A percentile compares a stretch with the other conserved stretches of the same genome.
Conservation (phyloP, 2,329 filamentous ascomycete species). For the Fusarium veterinarium region DNA sequence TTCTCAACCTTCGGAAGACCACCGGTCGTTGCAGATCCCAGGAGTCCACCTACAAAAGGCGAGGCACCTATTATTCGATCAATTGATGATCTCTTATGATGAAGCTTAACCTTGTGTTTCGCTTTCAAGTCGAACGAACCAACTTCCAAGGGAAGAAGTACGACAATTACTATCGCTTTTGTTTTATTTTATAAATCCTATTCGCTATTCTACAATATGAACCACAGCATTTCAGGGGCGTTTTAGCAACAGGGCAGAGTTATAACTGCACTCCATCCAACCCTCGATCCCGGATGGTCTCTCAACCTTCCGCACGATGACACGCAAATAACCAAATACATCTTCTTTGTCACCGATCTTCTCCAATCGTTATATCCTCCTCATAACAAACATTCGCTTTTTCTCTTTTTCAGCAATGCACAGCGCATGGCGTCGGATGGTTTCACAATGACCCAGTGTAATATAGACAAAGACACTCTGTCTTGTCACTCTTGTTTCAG, state of each 20-base stretch:
- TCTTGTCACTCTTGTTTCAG: conserved; percentile 36
- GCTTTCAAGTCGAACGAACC: neutral
- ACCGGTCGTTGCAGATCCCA: conserved; percentile 69
- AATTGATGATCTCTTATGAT: conserved; percentile 80
- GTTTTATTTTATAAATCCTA: conserved; percentile 15
- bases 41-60: conserved; percentile 79
- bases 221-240: conserved; percentile 38
- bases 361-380: conserved; percentile 32
- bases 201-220: conserved; percentile 30
- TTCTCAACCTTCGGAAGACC: conserved; percentile 65
- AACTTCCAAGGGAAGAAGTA: conserved; percentile 4
- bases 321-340: conserved; percentile 37
- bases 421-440: conserved; percentile 44
- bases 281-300: conserved; percentile 21
- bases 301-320: conserved; percentile 38
- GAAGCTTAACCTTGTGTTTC: conserved; percentile 2
- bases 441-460: conserved; percentile 42
- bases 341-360: conserved; percentile 39
- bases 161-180: conserved; percentile 17
- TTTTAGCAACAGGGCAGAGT: conserved; percentile 26
- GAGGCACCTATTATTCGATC: conserved; percentile 80
- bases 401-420: conserved; percentile 38
- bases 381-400: conserved; percentile 37
- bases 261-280: conserved; percentile 15
- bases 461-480: conserved; percentile 42